Base-by-base conservation (phyloP, 2,329 filamentous ascomycete genomes). In the Arthrobotrys megalospora region DNA sequence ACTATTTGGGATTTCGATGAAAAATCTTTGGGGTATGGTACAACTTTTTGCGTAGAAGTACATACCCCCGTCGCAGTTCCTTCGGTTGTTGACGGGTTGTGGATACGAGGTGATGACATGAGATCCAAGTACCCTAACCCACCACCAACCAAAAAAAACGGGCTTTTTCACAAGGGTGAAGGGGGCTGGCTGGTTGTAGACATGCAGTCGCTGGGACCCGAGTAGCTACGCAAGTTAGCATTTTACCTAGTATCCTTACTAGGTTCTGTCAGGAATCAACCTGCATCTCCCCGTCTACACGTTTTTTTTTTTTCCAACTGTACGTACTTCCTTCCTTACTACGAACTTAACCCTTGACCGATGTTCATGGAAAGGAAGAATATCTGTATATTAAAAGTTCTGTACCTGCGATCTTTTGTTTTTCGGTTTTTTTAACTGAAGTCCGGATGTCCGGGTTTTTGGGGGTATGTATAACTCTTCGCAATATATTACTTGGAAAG, bases 11-110 rank as follows among this genome's bases (percentile, higher is more conserved):
- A 28, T 28, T n/a, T n/a, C 24, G 24, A 28, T 28, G 24, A 28
- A 28, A 28, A 28, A 28, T 28, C 24, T 28, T 28, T 28, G 24
- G 24, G 24, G 24, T 28, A 28, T 5, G 24, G 24, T 28, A 28
- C 24, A 28, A 28, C 24, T 28, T 28, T 28, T 28, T 28, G 16
- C 12, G 41, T 14, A 45, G 6, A n/a, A 14, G n/a, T n/a, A n/a
- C n/a, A n/a, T n/a, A n/a, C n/a, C 19, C 45, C 45, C 41, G n/a
- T 38, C 24, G 50, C 24, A 41, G 16, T 7, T 16, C 16, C 36
- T 60, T 60, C 55, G 55, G 55, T 43, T 60, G 55, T 60, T 43
- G 11, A 60, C 55, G 55, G 55, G 55, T 43, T 43, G 55, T 34
- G 55, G 55, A 60, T 60, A 60, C 55, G 55, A 60, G 55, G 50